Evolutionary conservation across 2,329 filamentous ascomycete genomes (phyloP), one percentile per base, ranked within the genome.

Genomic region (Colletotrichum nymphaeae): DNA sequence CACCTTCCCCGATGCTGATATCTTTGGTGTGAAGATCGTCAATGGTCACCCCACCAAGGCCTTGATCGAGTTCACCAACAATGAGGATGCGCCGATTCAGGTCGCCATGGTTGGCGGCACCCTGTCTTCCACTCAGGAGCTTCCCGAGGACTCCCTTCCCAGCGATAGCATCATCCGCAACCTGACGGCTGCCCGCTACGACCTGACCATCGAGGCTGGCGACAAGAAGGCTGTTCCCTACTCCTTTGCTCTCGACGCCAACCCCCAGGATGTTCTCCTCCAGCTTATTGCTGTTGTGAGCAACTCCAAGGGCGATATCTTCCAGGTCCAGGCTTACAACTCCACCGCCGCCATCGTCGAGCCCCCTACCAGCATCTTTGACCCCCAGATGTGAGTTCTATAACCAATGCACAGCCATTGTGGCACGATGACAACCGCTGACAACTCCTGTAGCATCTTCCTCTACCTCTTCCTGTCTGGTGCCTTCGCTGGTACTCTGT

Each of bases 21-120:
- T 97, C 84, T 97, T 98, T 78, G 97, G 96, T 79, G 92, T 98
- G 78, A 98, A 97, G 90, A 92, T 98, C 78, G 90, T 98, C 87
- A 99, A 99, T 82, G 95, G 95, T 80, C 92, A 93, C 76, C 91
- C 95, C 55, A 98, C 95, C 76, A 91, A 94, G 83, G 93, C 95
- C 46, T 85, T 97, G 67, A 86, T 99, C 78, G 92, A 95, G 79
- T 88, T 99, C 82, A 90, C 88, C 82, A 99, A 99, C 88, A 88
- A 94, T 75, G 97, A 99, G 85, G 88, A 90, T 14, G 88, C 88
- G 65, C 89, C 95, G 28, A 90, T 99, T 80, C 90, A 89, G 75
- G 88, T 99, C 73, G 88, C 92, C 81, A 89, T 97, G 78, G 85
- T 98, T 58, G 92, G 92, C 57, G 97, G 95, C 76, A 90, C 90